Evolutionary conservation across 2,329 filamentous ascomycete species (phyloP), one percentile per base, ranked within the genome.

Genomic region (Nemania sp.): DNA sequence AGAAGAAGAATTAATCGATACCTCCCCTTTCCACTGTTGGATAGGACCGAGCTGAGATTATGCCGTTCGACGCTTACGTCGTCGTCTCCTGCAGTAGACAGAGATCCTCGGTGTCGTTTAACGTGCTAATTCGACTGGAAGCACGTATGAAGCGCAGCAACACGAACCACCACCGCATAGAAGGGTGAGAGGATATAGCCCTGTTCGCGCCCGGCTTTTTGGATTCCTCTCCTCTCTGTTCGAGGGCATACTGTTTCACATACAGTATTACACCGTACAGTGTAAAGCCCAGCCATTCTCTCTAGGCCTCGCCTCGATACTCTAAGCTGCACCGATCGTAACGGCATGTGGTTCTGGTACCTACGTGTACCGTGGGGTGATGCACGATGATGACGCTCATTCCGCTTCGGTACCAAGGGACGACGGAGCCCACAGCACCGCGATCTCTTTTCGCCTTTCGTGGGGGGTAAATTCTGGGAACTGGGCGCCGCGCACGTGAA

Each of bases 341-440:
- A n/a, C 25, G 7, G 25, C 25, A 29, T 29, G 25, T 7, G 25
- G 25, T 4, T 29, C 25, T 7, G 25, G 25, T 4, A 29, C 25
- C n/a, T n/a, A n/a, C n/a, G n/a, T n/a, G n/a, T n/a, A n/a, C n/a
- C n/a, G n/a, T 21, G 49, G 32, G 42, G 45, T 21, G 35, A 43
- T 25, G 43, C 25, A 25, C 39, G 54, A 32, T 50, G 45, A 39
- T 20, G 54, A 35, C 12, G 21, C 43, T 12, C 6, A 46, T 50
- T 17, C 52, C 18, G 12, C 40, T 43, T 43, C n/a, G 40, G 40
- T 43, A 11, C 17, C 18, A 12, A 40, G 20, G 32, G 17, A n/a
- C 13, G 13, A 18, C 54, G 46, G 54, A 56, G 46, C 45, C 12
- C 54, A 7, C 54, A 34, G 21, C 54, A 46, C 45, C 54, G 45